phyloP scores from a whole-genome alignment of 2,329 filamentous ascomycete genomes.

The Waltergamsia citrina region DNA sequence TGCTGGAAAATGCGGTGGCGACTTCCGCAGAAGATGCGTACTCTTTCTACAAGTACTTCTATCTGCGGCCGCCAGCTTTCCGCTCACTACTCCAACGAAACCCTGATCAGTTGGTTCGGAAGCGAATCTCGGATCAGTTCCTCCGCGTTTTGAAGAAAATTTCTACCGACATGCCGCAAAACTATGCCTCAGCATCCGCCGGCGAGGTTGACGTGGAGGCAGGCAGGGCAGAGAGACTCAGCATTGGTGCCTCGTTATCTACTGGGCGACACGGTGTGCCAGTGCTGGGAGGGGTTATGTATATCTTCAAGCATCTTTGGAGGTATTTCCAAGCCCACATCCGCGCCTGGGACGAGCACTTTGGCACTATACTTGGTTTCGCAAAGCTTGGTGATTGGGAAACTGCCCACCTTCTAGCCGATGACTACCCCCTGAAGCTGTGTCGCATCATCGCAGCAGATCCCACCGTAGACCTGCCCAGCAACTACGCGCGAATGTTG shows the following conservation, averaged over 20 bases:
- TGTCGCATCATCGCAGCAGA: slow-evolving; percentile 56
- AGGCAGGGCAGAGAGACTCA: not conserved
- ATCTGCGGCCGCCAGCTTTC: slow-evolving; percentile 43
- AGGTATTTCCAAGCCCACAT: slow-evolving; percentile 49
- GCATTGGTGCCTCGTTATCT: not conserved
- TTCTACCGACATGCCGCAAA: slow-evolving; percentile 31
- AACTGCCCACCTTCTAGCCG: slow-evolving; percentile 46
- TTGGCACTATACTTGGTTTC: slow-evolving; percentile 60
- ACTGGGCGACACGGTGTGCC: slow-evolving; percentile 1
- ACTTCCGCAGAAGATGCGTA: slow-evolving; percentile 32
- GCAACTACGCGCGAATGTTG: slow-evolving; percentile 47
- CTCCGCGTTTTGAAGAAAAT: slow-evolving; percentile 42
- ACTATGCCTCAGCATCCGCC: slow-evolving; percentile 27
- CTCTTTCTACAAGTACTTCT: slow-evolving; percentile 53
- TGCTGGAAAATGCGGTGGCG: slow-evolving; percentile 36
- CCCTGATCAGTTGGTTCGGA: slow-evolving; percentile 45
- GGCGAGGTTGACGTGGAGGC: not conserved
- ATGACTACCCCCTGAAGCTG: slow-evolving; percentile 49
- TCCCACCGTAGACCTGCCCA: slow-evolving; percentile 34
- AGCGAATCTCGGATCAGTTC: slow-evolving; percentile 39
- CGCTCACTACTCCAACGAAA: slow-evolving; percentile 56
- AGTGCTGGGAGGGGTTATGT: slow-evolving; percentile 28
- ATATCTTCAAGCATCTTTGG: slow-evolving; percentile 49
- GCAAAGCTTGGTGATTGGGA: slow-evolving; percentile 51
- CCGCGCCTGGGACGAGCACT: slow-evolving; percentile 69